Evolutionary conservation across 306 rosid genomes (phyloP).

Genomic region (Trifolium fragiferum): DNA sequence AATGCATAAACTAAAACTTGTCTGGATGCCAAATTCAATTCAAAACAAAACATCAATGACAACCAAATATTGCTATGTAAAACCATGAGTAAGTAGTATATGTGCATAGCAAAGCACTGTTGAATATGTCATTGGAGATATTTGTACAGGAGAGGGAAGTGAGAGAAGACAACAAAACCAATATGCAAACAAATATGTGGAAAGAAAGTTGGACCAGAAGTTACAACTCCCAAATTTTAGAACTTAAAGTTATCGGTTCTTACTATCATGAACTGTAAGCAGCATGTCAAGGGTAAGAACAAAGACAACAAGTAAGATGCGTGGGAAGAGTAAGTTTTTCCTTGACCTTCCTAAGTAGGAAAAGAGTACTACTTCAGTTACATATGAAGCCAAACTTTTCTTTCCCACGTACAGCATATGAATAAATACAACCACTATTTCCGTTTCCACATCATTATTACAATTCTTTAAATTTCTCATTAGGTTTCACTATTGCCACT

Average conservation of each 20-base stretch:
- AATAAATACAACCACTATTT: constrained; percentile 1
- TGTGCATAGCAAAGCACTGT: background rate
- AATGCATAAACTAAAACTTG: constrained; percentile 19
- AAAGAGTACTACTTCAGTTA: constrained; percentile 15
- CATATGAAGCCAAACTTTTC: constrained; percentile 12
- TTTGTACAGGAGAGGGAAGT: constrained; percentile 1
- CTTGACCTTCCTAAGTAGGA: constrained; percentile 13
- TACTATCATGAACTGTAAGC: constrained; percentile 20
- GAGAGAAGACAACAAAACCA: constrained; percentile 10
- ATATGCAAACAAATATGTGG: constrained; percentile 10
- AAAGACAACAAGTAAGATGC: constrained; percentile 4
- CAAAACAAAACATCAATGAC: constrained; percentile 4
- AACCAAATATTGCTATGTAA: constrained; percentile 9
- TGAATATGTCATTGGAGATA: constrained; percentile 1
- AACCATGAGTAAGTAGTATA: constrained; percentile 10
- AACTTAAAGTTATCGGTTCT: constrained; percentile 17
- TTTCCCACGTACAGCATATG: constrained; percentile 25
- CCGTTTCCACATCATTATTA: constrained; percentile 14
- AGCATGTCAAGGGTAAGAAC: constrained; percentile 11
- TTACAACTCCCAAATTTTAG: constrained; percentile 38
- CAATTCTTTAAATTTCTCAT: constrained; percentile 26
- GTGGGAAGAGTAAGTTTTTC: constrained; percentile 10
- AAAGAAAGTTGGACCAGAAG: constrained; percentile 18
- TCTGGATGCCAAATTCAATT: constrained; percentile 29
- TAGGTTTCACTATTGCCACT: constrained; percentile 1